Conservation (phyloP, 106 monocot genomes). For the Allium fistulosum region DNA sequence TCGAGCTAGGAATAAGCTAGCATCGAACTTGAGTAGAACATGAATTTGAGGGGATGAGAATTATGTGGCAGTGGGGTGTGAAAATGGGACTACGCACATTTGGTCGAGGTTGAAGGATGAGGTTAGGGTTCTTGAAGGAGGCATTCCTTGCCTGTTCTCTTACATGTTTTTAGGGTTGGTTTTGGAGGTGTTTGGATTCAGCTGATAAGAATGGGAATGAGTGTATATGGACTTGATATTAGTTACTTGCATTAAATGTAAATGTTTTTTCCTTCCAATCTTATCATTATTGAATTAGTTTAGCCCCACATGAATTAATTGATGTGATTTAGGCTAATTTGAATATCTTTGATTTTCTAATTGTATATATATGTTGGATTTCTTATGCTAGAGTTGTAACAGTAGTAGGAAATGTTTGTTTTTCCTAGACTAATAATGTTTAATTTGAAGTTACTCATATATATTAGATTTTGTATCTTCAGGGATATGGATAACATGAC, state of each 20-base stretch:
- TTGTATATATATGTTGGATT: too few species aligned
- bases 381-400: too few species aligned
- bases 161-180: constrained; percentile 61
- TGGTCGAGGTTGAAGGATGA: constrained; percentile 63
- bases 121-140: constrained; percentile 56
- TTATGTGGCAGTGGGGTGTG: constrained; percentile 58
- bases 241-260: background rate
- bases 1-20: constrained; percentile 49
- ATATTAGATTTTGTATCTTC: too few species aligned
- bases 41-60: constrained; percentile 83
- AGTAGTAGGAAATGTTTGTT: too few species aligned
- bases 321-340: too few species aligned
- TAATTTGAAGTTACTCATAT: too few species aligned
- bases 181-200: constrained; percentile 51
- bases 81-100: constrained; percentile 63
- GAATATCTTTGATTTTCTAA: too few species aligned
- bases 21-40: constrained; percentile 68
- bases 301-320: too few species aligned
- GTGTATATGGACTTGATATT: constrained; percentile 66
- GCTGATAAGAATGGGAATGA: constrained; percentile 71
- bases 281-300: too few species aligned
- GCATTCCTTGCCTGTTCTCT: constrained; percentile 49
- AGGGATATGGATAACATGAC: too few species aligned
- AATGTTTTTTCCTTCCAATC: background rate
- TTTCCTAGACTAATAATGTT: too few species aligned